Evolutionary conservation across 495 filamentous ascomycete species (phyloP).

Genomic region (Haplographium delicatum): DNA sequence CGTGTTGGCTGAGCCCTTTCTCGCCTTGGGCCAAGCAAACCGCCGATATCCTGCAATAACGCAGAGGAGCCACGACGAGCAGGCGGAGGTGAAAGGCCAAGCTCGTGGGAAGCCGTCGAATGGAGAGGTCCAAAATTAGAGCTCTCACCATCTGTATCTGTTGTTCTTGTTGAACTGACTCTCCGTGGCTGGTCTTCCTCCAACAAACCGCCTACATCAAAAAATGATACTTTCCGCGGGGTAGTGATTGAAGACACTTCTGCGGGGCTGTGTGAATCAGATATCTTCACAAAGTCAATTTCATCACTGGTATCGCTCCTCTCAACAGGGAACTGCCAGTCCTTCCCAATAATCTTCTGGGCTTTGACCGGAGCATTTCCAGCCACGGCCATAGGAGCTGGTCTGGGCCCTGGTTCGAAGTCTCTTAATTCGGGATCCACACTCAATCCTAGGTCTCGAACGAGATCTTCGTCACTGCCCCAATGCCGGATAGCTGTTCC

Average conservation of each 20-base stretch:
- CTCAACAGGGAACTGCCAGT: constrained; percentile 19
- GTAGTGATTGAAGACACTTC: constrained; percentile 29
- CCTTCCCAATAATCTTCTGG: constrained; percentile 9
- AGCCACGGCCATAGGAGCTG: constrained; percentile 35
- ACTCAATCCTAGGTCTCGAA: constrained; percentile 63
- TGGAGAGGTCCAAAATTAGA: constrained; percentile 5
- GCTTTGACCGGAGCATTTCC: constrained; percentile 25
- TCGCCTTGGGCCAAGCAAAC: constrained; percentile 20
- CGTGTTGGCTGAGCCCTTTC: background rate
- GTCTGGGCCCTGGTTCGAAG: constrained; percentile 27
- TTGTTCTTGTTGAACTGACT: constrained; percentile 10
- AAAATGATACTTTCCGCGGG: constrained; percentile 55
- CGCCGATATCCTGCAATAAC: constrained; percentile 24
- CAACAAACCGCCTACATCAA: constrained; percentile 65
- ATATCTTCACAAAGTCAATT: constrained; percentile 16
- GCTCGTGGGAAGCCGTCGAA: background rate
- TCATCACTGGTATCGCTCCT: constrained; percentile 19
- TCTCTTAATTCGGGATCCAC: constrained; percentile 52
- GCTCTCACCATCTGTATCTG: constrained; percentile 22
- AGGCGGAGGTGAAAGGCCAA: constrained; percentile 9
- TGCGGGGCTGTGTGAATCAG: constrained; percentile 2
- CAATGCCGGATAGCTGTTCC: constrained; percentile 33
- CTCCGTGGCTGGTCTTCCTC: constrained; percentile 26
- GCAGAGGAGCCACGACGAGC: constrained; percentile 17
- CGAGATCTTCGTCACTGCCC: constrained; percentile 81